Base-by-base conservation (phyloP, 208 protist genomes). In the Balamuthia mandrillaris region DNA sequence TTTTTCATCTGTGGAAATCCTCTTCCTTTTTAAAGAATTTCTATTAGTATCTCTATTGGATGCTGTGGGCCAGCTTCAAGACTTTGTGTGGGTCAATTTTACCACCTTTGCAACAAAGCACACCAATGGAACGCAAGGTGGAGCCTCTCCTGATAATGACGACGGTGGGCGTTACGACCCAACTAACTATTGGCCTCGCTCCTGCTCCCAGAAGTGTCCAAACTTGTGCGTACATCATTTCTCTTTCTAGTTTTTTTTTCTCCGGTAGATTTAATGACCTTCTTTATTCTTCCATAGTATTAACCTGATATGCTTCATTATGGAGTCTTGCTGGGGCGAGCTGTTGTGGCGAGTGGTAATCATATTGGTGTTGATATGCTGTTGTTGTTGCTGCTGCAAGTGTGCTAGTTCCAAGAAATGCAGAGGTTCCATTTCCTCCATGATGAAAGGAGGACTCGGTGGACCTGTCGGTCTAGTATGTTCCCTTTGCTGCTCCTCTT, bases 11-110 rank as follows among this genome's bases (percentile, higher is more conserved):
- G n/a, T n/a, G n/a, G n/a, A n/a, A n/a, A n/a, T n/a, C n/a, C n/a
- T n/a, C n/a, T n/a, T n/a, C n/a, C n/a, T n/a, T n/a, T n/a, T n/a
- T n/a, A n/a, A n/a, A n/a, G n/a, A n/a, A n/a, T n/a, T n/a, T n/a
- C n/a, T n/a, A n/a, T 39, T 72, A 77, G 66, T 77, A 31, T 77
- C 66, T 24, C 42, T 77, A 0, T 77, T 56, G 3, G 66, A 77
- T 18, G 49, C 66, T 24, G 44, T 77, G 9, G 66, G 66, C 6
- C 44, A 10, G n/a, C 33, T 77, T 29, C 44, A 56, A 45, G 66
- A 77, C 44, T 77, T 29, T n/a, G 37, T 51, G 14, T 54, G 66
- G 66, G 66, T 77, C 18, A 77, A 77, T 29, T 39, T 77, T 0
- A 54, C 66, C 10, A 45, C 54, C n/a, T 77, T 54, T 47, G 66